A percentile compares a stretch with the other conserved stretches of the same genome.
phyloP scores from a whole-genome alignment of 176 grass and related monocot species.

The Echinochloa phyllopogon region DNA sequence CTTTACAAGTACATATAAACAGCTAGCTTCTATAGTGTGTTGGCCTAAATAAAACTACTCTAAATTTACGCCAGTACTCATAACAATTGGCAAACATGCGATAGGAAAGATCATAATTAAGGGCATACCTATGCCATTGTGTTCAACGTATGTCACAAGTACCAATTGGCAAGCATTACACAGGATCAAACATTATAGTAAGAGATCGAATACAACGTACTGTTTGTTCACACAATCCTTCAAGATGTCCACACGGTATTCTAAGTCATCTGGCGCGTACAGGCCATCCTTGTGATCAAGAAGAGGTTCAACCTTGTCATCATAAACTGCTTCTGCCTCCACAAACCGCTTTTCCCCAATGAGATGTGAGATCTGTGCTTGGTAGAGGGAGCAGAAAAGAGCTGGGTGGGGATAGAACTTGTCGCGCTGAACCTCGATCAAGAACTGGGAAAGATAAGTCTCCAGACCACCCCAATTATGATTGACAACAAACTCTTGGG shows the following conservation, averaged over 20 bases:
- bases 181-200: no score
- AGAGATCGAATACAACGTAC: no score
- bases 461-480: not conserved
- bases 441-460: not conserved
- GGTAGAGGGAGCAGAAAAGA: not conserved
- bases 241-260: not conserved
- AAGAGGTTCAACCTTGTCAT: not conserved
- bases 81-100: not conserved
- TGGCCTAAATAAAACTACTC: not conserved
- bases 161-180: no score
- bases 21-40: not conserved
- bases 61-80: not conserved
- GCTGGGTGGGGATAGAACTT: not conserved
- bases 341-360: not conserved
- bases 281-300: not conserved
- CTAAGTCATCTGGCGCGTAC: not conserved
- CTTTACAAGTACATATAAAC: not conserved
- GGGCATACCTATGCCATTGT: no score
- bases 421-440: not conserved
- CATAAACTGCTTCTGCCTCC: not conserved
- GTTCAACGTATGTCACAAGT: no score
- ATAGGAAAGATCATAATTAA: not conserved
- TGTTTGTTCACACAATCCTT: not conserved
- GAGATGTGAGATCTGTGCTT: not conserved
- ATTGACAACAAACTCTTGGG: not conserved